Evolutionary conservation across 768 basidiomycete genomes (phyloP), one percentile per base, ranked within the genome.

Genomic region (Termitomyces sp.): DNA sequence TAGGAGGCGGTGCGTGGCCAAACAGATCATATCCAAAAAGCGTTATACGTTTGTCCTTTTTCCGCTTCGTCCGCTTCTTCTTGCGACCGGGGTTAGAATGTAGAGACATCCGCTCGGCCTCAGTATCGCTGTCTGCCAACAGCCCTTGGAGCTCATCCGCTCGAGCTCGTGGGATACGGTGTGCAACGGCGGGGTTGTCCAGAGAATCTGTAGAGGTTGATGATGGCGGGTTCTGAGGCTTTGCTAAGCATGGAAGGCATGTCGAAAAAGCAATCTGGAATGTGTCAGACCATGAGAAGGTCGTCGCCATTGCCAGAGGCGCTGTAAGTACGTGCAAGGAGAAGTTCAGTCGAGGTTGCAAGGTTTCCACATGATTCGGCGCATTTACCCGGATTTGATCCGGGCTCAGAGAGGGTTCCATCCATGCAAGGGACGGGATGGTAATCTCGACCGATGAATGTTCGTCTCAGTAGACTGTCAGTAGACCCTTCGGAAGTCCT

Each of bases 1-100:
- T 82, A 47, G 83, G 76, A 20, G 67, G 62, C 32, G 60, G 59
- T 10, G 58, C 60, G 22, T 76, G 75, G n/a, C 88, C 88, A 60
- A 90, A 88, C 3, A 88, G 74, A 53, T 85, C 75, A 60, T 73
- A 87, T 6, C 88, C 88, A 58, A 88, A 88, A 8, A 90, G 65
- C 9, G 77, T 80, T 63, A 88, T 81, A 26, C 60, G 64, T 57
- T 75, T 70, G 60, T 68, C 63, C 61, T 70, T 59, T 60, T 72
- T 65, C 64, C 73, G 68, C 63, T 64, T 69, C 48, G 62, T 68
- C 14, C 57, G 61, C 22, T 62, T 61, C 61, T 70, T 64, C 62
- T 69, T 63, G 14, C 73, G 65, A 8, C 65, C 61, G 6, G 83
- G 69, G 63, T 86, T 84, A 7, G 88, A 86, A 68, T 89, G 86